Evolutionary conservation across 2,329 filamentous ascomycete genomes (phyloP).

Genomic region (Passalora sequoiae): DNA sequence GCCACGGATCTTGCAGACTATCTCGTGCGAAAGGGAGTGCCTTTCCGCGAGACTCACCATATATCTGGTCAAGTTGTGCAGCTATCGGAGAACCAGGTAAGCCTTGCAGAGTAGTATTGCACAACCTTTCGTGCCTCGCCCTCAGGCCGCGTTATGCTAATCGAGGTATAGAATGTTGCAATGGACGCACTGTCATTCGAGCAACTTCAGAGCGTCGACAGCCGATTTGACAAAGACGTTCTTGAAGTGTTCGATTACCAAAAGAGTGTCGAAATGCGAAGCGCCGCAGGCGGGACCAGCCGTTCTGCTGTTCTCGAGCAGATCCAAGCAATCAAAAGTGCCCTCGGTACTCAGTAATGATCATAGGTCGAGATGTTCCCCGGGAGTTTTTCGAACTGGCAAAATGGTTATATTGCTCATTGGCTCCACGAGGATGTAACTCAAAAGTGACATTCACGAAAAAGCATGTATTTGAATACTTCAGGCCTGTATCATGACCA

Average conservation of each 20-base stretch:
- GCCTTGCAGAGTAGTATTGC: no score
- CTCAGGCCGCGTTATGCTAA: no score
- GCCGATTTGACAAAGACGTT: constrained; percentile 67
- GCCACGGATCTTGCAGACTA: constrained; percentile 65
- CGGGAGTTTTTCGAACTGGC: no score
- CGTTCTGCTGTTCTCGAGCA: constrained; percentile 61
- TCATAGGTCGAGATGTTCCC: no score
- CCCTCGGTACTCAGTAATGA: no score
- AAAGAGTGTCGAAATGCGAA: constrained; percentile 72
- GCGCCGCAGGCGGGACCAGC: constrained; percentile 73
- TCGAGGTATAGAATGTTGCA: constrained; percentile 23
- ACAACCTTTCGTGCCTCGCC: no score
- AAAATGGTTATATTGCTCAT: no score
- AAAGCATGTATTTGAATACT: no score
- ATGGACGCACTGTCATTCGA: constrained; percentile 66
- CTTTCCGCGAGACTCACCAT: constrained; percentile 76
- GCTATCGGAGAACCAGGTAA: constrained; percentile 61
- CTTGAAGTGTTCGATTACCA: constrained; percentile 72
- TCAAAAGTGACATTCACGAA: no score
- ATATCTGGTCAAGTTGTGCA: constrained; percentile 69
- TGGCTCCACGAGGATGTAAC: no score
- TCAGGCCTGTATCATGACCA: no score
- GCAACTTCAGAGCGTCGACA: constrained; percentile 64
- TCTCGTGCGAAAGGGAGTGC: constrained; percentile 61
- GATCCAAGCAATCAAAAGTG: constrained; percentile 50